Percentiles rank a stretch among this genome's conserved stretches.
Evolutionary conservation across 2,329 filamentous ascomycete species (phyloP).

Genomic region (Calonectria henricotiae): DNA sequence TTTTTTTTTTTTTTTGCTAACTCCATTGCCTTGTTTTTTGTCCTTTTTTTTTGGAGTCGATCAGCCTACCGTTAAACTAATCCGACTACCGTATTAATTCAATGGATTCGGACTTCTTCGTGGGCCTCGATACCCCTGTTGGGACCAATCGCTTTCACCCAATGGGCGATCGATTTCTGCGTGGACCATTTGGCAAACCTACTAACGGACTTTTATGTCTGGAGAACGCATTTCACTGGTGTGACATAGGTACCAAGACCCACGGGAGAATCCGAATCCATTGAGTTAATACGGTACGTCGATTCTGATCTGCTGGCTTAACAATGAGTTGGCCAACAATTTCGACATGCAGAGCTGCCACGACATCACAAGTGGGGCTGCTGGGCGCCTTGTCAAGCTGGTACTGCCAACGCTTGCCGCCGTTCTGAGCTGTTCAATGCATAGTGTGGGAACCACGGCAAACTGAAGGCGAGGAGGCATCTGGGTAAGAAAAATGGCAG

Average conservation of each 20-base stretch:
- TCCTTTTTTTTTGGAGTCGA: no score
- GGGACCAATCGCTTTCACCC: no score
- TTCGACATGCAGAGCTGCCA: constrained; percentile 30
- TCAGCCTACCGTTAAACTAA: neutral
- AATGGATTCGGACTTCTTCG: no score
- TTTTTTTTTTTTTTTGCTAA: neutral
- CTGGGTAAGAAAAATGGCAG: neutral
- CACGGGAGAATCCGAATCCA: no score
- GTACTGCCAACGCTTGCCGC: neutral
- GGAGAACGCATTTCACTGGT: no score
- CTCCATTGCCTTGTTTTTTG: neutral
- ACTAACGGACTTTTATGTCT: no score
- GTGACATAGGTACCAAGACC: no score
- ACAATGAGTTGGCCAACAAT: constrained; percentile 21
- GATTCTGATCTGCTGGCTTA: constrained; percentile 4
- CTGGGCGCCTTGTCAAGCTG: constrained; percentile 10
- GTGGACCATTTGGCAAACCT: no score
- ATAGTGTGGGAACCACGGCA: neutral
- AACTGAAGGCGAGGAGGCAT: neutral
- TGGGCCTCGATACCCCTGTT: no score
- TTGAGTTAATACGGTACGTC: neutral
- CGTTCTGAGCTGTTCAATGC: neutral
- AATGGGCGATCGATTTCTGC: no score
- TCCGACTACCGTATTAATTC: neutral
- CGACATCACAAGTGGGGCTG: constrained; percentile 32